Evolutionary conservation across 2,329 filamentous ascomycete genomes (phyloP).

Genomic region (Metarhizium humberi): DNA sequence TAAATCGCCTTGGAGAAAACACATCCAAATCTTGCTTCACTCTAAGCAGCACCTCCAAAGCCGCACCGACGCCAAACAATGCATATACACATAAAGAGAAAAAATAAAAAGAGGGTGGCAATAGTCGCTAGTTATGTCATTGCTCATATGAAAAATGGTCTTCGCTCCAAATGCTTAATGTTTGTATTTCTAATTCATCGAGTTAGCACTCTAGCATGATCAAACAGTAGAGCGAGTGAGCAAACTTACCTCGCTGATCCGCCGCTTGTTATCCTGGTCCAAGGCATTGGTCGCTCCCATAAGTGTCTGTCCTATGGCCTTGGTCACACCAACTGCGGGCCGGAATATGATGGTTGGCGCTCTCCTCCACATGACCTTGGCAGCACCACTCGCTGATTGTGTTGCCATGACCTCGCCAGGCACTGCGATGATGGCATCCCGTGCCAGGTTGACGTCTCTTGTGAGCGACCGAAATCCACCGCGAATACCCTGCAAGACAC

Average conservation of each 20-base stretch:
- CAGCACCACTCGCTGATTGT: constrained; percentile 69
- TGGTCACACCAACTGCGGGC: constrained; percentile 82
- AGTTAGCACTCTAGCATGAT: constrained; percentile 3
- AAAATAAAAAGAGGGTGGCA: not conserved
- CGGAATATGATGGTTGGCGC: constrained; percentile 90
- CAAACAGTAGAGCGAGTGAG: too few species aligned
- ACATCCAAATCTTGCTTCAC: not conserved
- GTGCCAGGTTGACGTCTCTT: constrained; percentile 75
- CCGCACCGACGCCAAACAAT: constrained; percentile 2
- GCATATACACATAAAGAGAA: not conserved
- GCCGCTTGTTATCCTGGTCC: constrained; percentile 71
- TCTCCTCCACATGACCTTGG: constrained; percentile 65
- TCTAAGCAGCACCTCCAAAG: not conserved
- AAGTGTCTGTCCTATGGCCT: constrained; percentile 79
- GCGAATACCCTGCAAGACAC: constrained; percentile 75
- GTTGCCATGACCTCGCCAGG: constrained; percentile 87
- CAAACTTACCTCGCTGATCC: constrained; percentile 79
- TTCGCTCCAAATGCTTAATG: constrained; percentile 18
- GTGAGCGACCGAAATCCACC: constrained; percentile 76
- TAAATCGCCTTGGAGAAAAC: not conserved
- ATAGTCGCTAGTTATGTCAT: not conserved
- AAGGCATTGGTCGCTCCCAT: constrained; percentile 88
- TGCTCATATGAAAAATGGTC: not conserved
- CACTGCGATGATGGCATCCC: constrained; percentile 89
- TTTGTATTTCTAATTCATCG: constrained; percentile 36